Evolutionary conservation across 768 basidiomycete species (phyloP), one percentile per base, ranked within the genome.

Genomic region (Paxillus rubicundulus): DNA sequence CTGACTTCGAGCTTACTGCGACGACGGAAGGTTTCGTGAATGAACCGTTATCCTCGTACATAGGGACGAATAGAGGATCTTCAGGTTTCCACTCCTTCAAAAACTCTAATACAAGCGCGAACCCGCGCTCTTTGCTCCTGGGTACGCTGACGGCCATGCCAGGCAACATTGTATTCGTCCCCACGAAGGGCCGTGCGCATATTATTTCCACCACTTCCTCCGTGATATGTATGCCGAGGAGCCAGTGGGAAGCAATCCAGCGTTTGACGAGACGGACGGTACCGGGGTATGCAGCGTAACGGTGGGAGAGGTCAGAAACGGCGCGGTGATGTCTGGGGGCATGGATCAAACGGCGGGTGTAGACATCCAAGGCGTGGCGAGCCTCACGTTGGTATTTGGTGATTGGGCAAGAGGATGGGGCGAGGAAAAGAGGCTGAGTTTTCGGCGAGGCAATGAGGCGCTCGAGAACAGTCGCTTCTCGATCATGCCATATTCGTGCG

Each of bases 211-310:
- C 80, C 0, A 82, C 85, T 66, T 98, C 92, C 53, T 84, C 80
- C 6, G 79, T 77, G 48, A 98, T 74, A 59, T 92, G 87, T 0
- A 77, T 70, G 4, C 80, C 76, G 32, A 98, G 78, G 51, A 97
- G 78, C 87, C 89, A 92, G 65, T 99, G 97, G 7, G 87, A 75
- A 1, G 89, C 84, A 49, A 98, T 74, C 97, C 97, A 99, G 39
- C 96, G 81, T 72, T 98, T 96, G 46, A 90, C 81, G 14, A 98
- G 77, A 36, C 97, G 79, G 14, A 91, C 88, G 0, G 95, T 93
- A 9, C 87, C 84, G 3, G 92, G 78, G 68, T 85, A 97, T 10
- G 93, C 89, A 0, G 82, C 68, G 62, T 82, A 87, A 43, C 82
- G 84, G 67, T 98, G 93, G 45, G 84, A 85, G 17, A 98, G 74